A percentile compares a stretch with the other conserved stretches of the same genome.
Conservation (phyloP, 495 filamentous ascomycete genomes). For the Penicillium argentinense region DNA sequence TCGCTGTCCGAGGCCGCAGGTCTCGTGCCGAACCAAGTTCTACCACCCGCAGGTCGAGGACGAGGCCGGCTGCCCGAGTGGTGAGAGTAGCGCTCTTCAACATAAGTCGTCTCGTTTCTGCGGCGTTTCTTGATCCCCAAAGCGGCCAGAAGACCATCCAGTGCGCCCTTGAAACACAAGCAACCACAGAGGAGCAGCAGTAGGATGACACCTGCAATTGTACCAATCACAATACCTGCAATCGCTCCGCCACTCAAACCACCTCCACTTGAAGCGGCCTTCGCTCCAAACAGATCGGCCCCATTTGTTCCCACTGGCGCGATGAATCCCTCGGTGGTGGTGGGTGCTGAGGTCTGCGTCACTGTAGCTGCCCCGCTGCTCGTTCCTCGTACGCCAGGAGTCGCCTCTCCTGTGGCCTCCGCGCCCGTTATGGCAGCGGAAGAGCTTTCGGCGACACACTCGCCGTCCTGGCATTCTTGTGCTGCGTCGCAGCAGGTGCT, state of each 20-base stretch:
- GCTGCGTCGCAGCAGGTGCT: conserved; percentile 69
- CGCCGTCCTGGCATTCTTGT: conserved; percentile 60
- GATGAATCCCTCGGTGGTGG: conserved; percentile 59
- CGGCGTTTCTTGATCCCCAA: conserved; percentile 59
- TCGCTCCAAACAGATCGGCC: conserved; percentile 44
- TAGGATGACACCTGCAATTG: conserved; percentile 71
- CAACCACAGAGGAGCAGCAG: conserved; percentile 73
- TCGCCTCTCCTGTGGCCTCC: conserved; percentile 21
- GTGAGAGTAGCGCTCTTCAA: conserved; percentile 69
- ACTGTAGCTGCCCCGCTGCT: conserved; percentile 56
- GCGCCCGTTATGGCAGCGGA: conserved; percentile 38
- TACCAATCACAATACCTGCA: conserved; percentile 91
- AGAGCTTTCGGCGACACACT: conserved; percentile 43
- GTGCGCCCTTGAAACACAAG: conserved; percentile 65
- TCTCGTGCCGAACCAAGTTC: conserved; percentile 66
- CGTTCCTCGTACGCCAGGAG: conserved; percentile 68
- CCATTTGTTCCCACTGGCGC: conserved; percentile 56
- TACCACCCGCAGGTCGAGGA: conserved; percentile 54
- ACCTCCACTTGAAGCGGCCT: conserved; percentile 37
- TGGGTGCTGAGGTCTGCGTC: conserved; percentile 54
- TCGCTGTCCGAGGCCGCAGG: conserved; percentile 47
- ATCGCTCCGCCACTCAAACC: conserved; percentile 81
- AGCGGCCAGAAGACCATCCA: conserved; percentile 63
- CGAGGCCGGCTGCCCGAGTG: conserved; percentile 50
- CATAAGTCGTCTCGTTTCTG: conserved; percentile 55